These are phyloP conservation scores for Saxophila tyrrhenica DNA, from an alignment of 495 filamentous ascomycete species.

Conservation along the genomic window DNA sequence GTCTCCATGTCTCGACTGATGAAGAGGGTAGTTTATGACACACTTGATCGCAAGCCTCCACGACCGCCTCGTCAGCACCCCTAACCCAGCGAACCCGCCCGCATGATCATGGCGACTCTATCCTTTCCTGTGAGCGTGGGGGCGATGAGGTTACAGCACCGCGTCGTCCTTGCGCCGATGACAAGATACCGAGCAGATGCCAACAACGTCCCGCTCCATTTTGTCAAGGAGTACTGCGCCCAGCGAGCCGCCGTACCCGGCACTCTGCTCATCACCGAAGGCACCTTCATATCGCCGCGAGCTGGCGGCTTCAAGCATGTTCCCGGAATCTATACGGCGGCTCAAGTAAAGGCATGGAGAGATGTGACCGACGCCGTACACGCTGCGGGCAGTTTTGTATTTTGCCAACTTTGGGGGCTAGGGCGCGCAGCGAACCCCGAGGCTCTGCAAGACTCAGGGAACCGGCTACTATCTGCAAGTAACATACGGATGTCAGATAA, in stretches of 20 bases:
- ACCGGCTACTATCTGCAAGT: background rate
- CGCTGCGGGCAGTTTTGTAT: conserved; percentile 50
- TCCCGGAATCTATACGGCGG: conserved; percentile 52
- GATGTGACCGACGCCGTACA: conserved; percentile 56
- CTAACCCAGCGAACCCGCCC: no score
- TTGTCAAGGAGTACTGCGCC: conserved; percentile 47
- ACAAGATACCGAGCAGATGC: conserved; percentile 24
- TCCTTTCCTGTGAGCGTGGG: conserved; percentile 18
- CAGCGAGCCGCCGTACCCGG: conserved; percentile 50
- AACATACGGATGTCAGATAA: conserved; percentile 27
- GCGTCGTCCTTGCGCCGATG: conserved; percentile 17
- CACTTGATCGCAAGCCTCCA: no score
- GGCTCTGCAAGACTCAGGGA: no score
- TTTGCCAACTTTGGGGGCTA: conserved; percentile 54
- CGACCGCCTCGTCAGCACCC: no score
- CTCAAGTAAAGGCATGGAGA: conserved; percentile 53
- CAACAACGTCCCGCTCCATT: conserved; percentile 30
- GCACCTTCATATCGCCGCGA: conserved; percentile 46
- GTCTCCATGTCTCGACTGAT: no score
- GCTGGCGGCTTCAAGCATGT: conserved; percentile 44
- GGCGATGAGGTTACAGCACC: conserved; percentile 8
- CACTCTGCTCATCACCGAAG: conserved; percentile 55
- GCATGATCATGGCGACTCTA: no score
- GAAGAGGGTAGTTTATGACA: no score
- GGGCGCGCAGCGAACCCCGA: conserved; percentile 45